phyloP scores from a whole-genome alignment of 2,329 filamentous ascomycete genomes.

The Colletotrichum spaethianum region DNA sequence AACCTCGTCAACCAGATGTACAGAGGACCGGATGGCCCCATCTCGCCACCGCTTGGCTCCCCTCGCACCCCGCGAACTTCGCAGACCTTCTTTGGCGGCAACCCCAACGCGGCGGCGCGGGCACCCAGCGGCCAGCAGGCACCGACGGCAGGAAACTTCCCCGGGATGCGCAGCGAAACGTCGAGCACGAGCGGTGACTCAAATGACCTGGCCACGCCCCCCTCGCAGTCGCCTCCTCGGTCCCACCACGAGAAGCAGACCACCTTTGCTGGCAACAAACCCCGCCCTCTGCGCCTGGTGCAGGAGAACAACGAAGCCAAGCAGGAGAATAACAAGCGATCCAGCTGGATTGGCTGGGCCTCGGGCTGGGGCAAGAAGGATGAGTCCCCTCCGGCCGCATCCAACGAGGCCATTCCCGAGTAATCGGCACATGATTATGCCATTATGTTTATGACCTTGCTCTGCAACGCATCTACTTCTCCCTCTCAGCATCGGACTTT shows the following conservation, averaged over 20 bases:
- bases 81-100: constrained; percentile 75
- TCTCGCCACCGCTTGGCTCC: constrained; percentile 71
- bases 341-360: constrained; percentile 77
- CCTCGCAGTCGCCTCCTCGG: constrained; percentile 68
- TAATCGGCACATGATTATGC: constrained; percentile 35
- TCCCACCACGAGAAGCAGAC: constrained; percentile 68
- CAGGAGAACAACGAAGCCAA: constrained; percentile 77
- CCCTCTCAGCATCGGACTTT: constrained; percentile 21
- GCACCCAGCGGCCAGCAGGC: constrained; percentile 65
- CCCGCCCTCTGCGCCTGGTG: constrained; percentile 88
- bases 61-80: constrained; percentile 73
- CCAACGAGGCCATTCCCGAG: constrained; percentile 40
- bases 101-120: constrained; percentile 66
- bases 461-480: constrained; percentile 29
- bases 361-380: constrained; percentile 65
- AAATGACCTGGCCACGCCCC: constrained; percentile 63
- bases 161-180: constrained; percentile 77
- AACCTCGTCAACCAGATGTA: constrained; percentile 92
- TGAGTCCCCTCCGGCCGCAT: constrained; percentile 48
- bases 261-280: constrained; percentile 78
- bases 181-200: constrained; percentile 79
- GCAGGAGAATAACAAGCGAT: constrained; percentile 67
- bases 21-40: constrained; percentile 76
- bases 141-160: constrained; percentile 74
- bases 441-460: constrained; percentile 40